Percentiles rank a stretch among this genome's conserved stretches.
Conservation (phyloP, 768 basidiomycete species). For the Lactarius sp. region DNA sequence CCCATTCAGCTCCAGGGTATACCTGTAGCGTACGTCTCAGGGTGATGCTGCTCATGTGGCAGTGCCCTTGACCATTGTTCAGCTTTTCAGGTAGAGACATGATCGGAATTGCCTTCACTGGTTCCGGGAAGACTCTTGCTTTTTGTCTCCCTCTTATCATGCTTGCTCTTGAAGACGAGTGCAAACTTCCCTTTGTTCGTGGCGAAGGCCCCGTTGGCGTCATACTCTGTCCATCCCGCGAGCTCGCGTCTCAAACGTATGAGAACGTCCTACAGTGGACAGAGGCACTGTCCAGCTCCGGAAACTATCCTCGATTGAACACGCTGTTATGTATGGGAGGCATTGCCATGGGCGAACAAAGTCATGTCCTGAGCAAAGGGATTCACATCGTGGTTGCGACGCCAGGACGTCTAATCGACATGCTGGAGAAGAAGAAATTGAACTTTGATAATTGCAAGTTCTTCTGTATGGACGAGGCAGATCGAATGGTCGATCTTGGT, state of each 20-base stretch:
- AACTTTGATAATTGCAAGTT: slow-evolving; percentile 93
- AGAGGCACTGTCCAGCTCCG: slow-evolving; percentile 68
- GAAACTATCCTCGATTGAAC: slow-evolving; percentile 80
- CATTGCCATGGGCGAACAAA: slow-evolving; percentile 97
- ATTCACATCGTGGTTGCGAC: slow-evolving; percentile 96
- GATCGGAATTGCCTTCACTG: slow-evolving; percentile 98
- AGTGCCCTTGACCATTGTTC: slow-evolving; percentile 20
- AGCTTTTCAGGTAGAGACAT: slow-evolving; percentile 95
- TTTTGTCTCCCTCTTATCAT: slow-evolving; percentile 98
- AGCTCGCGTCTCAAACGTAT: slow-evolving; percentile 94
- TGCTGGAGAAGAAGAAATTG: slow-evolving; percentile 93
- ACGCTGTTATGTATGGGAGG: slow-evolving; percentile 93
- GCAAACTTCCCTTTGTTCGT: slow-evolving; percentile 79
- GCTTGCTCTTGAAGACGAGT: slow-evolving; percentile 92
- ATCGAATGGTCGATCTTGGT: slow-evolving; percentile 97
- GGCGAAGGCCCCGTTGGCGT: slow-evolving; percentile 98
- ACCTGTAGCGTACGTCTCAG: slow-evolving; percentile 74
- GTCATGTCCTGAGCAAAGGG: slow-evolving; percentile 84
- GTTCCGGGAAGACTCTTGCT: slow-evolving; percentile 97
- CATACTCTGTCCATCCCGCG: slow-evolving; percentile 93
- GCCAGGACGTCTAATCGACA: slow-evolving; percentile 93
- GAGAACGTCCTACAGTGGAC: slow-evolving; percentile 92
- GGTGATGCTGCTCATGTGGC: background rate
- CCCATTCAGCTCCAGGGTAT: slow-evolving; percentile 98
- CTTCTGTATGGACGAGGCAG: slow-evolving; percentile 98